Conservation (phyloP, 495 filamentous ascomycete species). For the Hypoxylon fragiforme region DNA sequence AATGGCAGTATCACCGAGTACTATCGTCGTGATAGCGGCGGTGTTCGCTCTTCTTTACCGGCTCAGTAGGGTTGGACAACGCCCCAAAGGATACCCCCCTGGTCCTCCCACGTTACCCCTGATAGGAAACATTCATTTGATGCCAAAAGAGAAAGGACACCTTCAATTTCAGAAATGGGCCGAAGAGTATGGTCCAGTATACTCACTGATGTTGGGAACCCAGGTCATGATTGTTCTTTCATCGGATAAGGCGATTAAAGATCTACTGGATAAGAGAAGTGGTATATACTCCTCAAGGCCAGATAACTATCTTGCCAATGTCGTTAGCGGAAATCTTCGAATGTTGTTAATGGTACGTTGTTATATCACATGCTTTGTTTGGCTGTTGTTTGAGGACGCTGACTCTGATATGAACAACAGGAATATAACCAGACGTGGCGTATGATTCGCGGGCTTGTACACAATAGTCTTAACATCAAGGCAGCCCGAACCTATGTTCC, state of each 20-base stretch:
- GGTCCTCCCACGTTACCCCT: constrained; percentile 36
- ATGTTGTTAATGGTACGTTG: constrained; percentile 48
- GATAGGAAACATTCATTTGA: constrained; percentile 36
- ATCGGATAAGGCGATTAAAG: constrained; percentile 37
- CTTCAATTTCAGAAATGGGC: constrained; percentile 36
- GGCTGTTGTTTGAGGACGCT: no score
- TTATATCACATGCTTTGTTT: not conserved
- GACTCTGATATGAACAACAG: constrained; percentile 13
- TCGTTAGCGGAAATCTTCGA: constrained; percentile 32
- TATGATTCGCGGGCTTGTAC: constrained; percentile 46
- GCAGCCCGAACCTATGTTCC: constrained; percentile 38
- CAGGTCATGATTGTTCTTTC: constrained; percentile 38
- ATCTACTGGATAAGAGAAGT: constrained; percentile 37
- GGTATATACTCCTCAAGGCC: constrained; percentile 36
- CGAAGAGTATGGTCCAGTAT: constrained; percentile 33
- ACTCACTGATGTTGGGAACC: constrained; percentile 36
- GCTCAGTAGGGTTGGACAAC: constrained; percentile 24
- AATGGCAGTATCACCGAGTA: constrained; percentile 7
- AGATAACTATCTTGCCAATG: constrained; percentile 28
- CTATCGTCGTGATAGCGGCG: not conserved
- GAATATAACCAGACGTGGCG: constrained; percentile 46
- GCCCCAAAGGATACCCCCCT: constrained; percentile 31
- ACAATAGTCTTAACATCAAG: constrained; percentile 28
- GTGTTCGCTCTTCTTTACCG: constrained; percentile 20
- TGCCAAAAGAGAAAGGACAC: constrained; percentile 23